Base-by-base conservation (phyloP, 768 basidiomycete genomes). In the Collybia sordida region DNA sequence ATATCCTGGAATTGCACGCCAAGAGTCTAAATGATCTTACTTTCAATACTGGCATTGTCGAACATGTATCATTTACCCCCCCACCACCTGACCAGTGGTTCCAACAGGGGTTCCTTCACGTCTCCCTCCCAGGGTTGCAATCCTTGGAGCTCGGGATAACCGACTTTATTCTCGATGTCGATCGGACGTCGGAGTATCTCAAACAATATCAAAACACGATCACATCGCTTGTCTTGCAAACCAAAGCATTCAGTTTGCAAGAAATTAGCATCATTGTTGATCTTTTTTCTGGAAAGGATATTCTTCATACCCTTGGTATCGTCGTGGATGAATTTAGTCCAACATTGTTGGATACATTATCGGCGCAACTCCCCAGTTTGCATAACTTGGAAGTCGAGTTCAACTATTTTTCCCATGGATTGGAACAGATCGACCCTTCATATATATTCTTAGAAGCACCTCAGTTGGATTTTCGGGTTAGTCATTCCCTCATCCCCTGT, bases 1-100 rank as follows among this genome's bases (percentile, higher is more conserved):
- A 56, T n/a, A 39, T 66, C 25, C 53, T 66, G 19, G 38, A 42
- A 17, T 45, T 45, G 15, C 64, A 66, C 27, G 47, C 56, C 31
- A 36, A 41, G 12, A 45, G 53, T 8, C 52, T 66, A 23, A 49
- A 27, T 3, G 24, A 52, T 7, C 51, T 66, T 14, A 34, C 48
- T 9, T 45, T 66, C 18, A 44, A 49, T 12, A 38, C 41, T 35
- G 19, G 31, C 42, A 24, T 39, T 40, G 14, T 50, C 44, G n/a
- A 36, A 21, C 22, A 31, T 17, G 8, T 18, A 34, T 17, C 49
- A 47, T 37, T 38, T 21, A 28, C 36, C 25, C 45, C 42, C 24
- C 46, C 42, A 17, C 25, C 43, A 15, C 8, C 50, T 6, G 45
- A 41, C 11, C 42, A 48, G 28, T 59, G 54, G 58, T 47, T 49